Evolutionary conservation across 805 yeast genomes (phyloP).

Genomic region (Debaryomyces castellii): DNA sequence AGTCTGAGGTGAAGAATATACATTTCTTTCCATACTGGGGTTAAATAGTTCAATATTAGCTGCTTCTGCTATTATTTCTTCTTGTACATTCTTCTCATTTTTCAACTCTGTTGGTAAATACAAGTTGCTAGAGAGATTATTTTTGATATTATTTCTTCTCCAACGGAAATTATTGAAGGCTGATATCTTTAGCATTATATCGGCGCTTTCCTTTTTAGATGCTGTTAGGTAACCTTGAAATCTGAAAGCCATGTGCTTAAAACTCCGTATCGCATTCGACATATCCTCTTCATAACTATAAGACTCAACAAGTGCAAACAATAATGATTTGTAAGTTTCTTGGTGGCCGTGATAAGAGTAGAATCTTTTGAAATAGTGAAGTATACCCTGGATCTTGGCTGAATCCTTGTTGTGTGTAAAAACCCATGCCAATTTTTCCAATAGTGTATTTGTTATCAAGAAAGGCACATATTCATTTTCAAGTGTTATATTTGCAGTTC

Average conservation of each 20-base stretch:
- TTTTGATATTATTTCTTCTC: conserved; percentile 22
- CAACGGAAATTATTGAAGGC: conserved; percentile 17
- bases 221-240: conserved; percentile 20
- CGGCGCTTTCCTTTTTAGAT: conserved; percentile 6
- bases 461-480: conserved; percentile 28
- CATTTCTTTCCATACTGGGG: conserved; percentile 27
- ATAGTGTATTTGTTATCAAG: conserved; percentile 24
- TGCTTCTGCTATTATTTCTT: conserved; percentile 1
- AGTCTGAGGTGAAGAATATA: conserved; percentile 20
- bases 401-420: conserved; percentile 26
- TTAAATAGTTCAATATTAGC: conserved; percentile 11
- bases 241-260: conserved; percentile 17
- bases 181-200: conserved; percentile 11
- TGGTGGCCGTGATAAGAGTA: conserved; percentile 34
- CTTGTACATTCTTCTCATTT: conserved; percentile 3
- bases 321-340: conserved; percentile 24
- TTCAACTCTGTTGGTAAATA: background rate
- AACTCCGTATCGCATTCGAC: conserved; percentile 20
- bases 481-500: conserved; percentile 6
- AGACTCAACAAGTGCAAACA: conserved; percentile 30
- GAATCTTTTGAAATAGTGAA: conserved; percentile 35
- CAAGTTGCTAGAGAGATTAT: conserved; percentile 7
- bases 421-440: conserved; percentile 27
- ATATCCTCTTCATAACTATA: conserved; percentile 21
- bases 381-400: conserved; percentile 26